Evolutionary conservation across 2,329 filamentous ascomycete species (phyloP).

Genomic region (Monosporascus sp.): DNA sequence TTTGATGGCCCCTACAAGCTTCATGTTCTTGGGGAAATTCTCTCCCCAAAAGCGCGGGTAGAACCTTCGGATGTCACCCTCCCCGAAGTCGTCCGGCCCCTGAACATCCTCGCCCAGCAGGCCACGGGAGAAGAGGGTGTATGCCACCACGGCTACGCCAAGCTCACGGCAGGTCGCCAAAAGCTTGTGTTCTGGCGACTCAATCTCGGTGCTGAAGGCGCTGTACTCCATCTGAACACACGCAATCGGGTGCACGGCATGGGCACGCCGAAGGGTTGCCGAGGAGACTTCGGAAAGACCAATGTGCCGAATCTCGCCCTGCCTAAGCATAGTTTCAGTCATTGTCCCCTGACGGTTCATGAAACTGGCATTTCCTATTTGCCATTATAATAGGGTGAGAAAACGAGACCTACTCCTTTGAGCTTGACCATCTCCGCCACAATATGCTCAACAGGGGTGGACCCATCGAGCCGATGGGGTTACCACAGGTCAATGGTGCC

Average conservation of each 20-base stretch:
- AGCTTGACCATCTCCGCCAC: constrained; percentile 42
- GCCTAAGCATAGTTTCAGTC: not conserved
- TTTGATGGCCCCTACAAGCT: constrained; percentile 37
- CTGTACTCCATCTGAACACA: constrained; percentile 47
- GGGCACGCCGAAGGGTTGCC: constrained; percentile 40
- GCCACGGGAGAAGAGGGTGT: constrained; percentile 33
- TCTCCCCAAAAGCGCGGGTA: constrained; percentile 30
- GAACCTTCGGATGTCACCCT: constrained; percentile 30
- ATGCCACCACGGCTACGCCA: constrained; percentile 26
- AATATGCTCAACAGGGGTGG: constrained; percentile 40
- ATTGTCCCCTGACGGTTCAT: too few species aligned
- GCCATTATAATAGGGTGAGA: too few species aligned
- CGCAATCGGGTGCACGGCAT: constrained; percentile 38
- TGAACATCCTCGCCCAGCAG: constrained; percentile 41
- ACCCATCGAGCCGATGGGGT: constrained; percentile 43
- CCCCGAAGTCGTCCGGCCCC: constrained; percentile 34
- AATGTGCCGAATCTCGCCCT: constrained; percentile 44
- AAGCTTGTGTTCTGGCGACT: constrained; percentile 25
- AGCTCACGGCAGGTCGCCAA: constrained; percentile 36
- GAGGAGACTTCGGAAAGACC: constrained; percentile 41
- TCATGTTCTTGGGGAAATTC: constrained; percentile 42
- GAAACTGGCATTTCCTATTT: too few species aligned
- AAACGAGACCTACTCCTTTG: constrained; percentile 22
- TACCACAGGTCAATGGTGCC: constrained; percentile 48
- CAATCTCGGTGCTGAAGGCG: constrained; percentile 41